Evolutionary conservation across 2,329 filamentous ascomycete species (phyloP), one percentile per base, ranked within the genome.

Genomic region (Clonostachys byssicola): DNA sequence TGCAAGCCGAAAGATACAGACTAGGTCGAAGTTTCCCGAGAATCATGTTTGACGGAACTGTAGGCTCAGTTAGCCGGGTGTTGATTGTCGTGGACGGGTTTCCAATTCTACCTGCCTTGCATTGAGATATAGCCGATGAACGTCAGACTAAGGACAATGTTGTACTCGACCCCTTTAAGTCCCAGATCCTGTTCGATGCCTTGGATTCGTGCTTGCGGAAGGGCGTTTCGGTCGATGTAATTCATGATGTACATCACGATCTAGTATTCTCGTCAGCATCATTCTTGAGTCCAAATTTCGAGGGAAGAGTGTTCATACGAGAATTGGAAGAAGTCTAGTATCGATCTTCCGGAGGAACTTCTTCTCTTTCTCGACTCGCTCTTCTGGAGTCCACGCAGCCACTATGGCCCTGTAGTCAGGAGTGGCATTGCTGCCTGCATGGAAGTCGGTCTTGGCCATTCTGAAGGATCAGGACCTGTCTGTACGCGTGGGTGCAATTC

Each of bases 271-370:
- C 2, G 23, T 30, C 3, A 30, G 23, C 23, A 30, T 30, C 9
- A 30, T 10, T 30, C 8, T 3, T 2, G 6, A 30, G 23, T 30
- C 23, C 3, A 30, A 30, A 30, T 30, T 7, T 30, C 23, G 8
- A 30, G 8, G 40, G 18, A 42, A 5, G 5, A 9, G 23, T 8
- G 23, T 8, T 9, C 43, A 5, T 36, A 76, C 64, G 2, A 81
- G 62, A 47, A 80, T 78, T 1, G 81, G 81, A 55, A 87, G 65
- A 16, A 86, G 59, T 42, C 81, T 66, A 8, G 75, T 50, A 56
- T 86, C 83, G 47, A 87, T 79, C 64, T 85, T 86, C 47, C 75
- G 69, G 52, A 76, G 70, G 51, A 87, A 63, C 45, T 69, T 72
- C 51, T 68, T 71, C 62, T 86, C 81, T 6, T 75, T 67, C 12